phyloP scores from a whole-genome alignment of 192 early-diverging fungal species.

The Backusella morwellensis region DNA sequence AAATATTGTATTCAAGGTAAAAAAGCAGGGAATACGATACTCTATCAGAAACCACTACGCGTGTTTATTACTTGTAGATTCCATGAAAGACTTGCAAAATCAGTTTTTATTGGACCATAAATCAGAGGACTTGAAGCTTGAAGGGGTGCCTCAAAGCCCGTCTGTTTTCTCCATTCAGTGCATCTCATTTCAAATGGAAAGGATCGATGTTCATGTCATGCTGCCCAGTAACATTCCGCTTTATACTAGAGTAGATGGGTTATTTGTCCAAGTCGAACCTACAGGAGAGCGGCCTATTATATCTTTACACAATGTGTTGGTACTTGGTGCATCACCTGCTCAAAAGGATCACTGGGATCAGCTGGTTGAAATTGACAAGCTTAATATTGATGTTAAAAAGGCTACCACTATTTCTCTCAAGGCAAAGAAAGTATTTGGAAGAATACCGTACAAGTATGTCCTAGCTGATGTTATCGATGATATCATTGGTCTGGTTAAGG shows the following conservation, averaged over 20 bases:
- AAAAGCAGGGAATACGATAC: not conserved
- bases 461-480: constrained; percentile 20
- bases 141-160: too few species aligned
- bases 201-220: not conserved
- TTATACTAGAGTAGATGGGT: not conserved
- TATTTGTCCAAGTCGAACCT: not conserved
- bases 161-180: not conserved
- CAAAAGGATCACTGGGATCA: not conserved
- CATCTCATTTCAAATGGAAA: not conserved
- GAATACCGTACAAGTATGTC: constrained; percentile 28
- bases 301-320: not conserved
- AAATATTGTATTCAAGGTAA: not conserved
- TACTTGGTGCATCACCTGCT: not conserved
- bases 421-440: not conserved
- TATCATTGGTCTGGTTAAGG: constrained; percentile 12
- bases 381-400: not conserved
- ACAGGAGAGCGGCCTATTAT: not conserved
- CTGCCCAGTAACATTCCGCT: not conserved
- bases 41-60: constrained; percentile 2
- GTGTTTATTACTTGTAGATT: not conserved
- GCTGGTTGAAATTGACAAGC: not conserved
- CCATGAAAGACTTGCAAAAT: not conserved
- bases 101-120: not conserved
- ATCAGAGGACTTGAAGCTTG: not conserved
- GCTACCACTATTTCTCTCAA: not conserved